Evolutionary conservation across 2,329 filamentous ascomycete species (phyloP).

Genomic region (Fusarium piperis): DNA sequence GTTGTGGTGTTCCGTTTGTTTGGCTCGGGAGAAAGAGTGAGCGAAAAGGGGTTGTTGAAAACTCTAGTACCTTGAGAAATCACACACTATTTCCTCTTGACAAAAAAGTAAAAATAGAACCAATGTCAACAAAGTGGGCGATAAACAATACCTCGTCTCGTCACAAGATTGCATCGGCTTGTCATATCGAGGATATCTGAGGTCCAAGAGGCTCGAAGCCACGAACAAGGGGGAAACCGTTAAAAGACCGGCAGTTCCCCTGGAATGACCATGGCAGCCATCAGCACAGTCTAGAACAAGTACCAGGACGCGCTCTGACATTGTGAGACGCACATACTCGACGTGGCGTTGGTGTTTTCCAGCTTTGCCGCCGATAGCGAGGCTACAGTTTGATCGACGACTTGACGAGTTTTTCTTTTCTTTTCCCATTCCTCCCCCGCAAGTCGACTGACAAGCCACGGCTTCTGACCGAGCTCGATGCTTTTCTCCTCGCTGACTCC

Average conservation of each 20-base stretch:
- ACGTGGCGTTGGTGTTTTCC: background rate
- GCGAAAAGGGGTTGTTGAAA: background rate
- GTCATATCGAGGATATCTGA: background rate
- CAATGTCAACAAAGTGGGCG: background rate
- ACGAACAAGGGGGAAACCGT: background rate
- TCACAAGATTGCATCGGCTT: background rate
- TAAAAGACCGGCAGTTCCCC: background rate
- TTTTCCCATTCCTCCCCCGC: conserved; percentile 8
- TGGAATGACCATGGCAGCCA: background rate
- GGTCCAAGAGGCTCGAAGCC: background rate
- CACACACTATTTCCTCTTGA: background rate
- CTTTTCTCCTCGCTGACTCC: background rate
- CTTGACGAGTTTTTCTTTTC: background rate
- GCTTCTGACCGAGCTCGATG: conserved; percentile 10
- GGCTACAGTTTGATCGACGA: background rate
- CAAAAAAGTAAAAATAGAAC: background rate
- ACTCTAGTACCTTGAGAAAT: background rate
- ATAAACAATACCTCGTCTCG: background rate
- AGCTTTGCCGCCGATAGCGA: conserved; percentile 1
- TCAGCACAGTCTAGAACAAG: background rate
- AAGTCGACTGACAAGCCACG: background rate
- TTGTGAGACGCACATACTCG: background rate
- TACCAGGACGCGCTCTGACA: background rate
- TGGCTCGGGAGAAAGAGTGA: background rate
- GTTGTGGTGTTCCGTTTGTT: background rate